These are phyloP conservation scores for Fraxinus greggii DNA, from an alignment of 305 asterid genomes.

Conservation along the genomic window DNA sequence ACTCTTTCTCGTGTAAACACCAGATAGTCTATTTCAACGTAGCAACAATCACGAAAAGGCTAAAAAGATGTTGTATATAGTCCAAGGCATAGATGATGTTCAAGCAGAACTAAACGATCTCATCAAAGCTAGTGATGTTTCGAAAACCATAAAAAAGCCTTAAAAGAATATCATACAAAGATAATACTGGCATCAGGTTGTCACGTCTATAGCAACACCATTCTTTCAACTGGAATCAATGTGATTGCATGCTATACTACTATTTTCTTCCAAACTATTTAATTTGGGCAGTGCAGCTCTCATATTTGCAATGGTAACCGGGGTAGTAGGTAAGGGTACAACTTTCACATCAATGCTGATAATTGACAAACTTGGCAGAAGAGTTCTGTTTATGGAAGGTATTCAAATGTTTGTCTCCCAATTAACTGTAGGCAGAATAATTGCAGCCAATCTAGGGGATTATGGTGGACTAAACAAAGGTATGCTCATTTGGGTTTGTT, in stretches of 20 bases:
- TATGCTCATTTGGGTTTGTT: not conserved
- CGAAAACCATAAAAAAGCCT: constrained; percentile 36
- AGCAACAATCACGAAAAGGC: constrained; percentile 32
- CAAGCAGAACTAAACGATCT: constrained; percentile 56
- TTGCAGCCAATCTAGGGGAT: not conserved
- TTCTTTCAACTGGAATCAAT: constrained; percentile 77
- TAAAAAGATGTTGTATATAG: constrained; percentile 34
- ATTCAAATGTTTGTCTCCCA: not conserved
- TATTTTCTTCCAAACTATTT: constrained; percentile 46
- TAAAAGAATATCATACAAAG: constrained; percentile 34
- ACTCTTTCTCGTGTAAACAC: constrained; percentile 65
- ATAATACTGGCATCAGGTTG: constrained; percentile 56
- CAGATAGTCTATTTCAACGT: constrained; percentile 65
- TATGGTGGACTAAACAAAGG: not conserved
- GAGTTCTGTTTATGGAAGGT: not conserved
- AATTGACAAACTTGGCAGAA: not conserved
- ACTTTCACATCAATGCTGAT: not conserved
- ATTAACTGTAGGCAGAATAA: not conserved
- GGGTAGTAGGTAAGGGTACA: not conserved
- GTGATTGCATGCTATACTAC: constrained; percentile 71
- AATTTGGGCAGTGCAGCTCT: constrained; percentile 73
- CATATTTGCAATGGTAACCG: constrained; percentile 45
- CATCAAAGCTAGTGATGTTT: constrained; percentile 39
- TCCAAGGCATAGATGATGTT: constrained; percentile 56
- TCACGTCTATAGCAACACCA: constrained; percentile 66